Evolutionary conservation across 2,329 filamentous ascomycete species (phyloP).

Genomic region (Sodiomyces alkalinus): DNA sequence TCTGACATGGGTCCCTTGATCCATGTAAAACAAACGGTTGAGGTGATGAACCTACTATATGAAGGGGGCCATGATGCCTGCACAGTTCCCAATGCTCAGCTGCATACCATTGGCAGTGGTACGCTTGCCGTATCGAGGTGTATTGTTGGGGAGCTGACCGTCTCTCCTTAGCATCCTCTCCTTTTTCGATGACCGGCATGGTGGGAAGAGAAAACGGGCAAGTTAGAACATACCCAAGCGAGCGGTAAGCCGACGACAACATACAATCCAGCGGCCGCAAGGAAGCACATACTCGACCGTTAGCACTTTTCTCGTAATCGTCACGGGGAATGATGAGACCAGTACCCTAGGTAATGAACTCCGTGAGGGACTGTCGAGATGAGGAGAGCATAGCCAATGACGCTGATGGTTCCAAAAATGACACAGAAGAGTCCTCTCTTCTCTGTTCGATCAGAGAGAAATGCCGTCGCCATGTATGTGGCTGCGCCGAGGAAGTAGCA

Average conservation of each 20-base stretch:
- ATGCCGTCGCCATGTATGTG: slow-evolving; percentile 50
- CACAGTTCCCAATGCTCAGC: slow-evolving; percentile 46
- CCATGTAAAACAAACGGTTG: slow-evolving; percentile 53
- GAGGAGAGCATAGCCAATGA: slow-evolving; percentile 43
- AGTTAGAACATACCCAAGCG: slow-evolving; percentile 27
- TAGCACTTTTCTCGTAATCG: not conserved
- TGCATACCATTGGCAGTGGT: slow-evolving; percentile 46
- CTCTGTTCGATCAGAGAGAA: slow-evolving; percentile 50
- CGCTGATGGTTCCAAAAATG: slow-evolving; percentile 33
- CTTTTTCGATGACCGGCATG: too few species aligned
- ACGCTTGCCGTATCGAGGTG: slow-evolving; percentile 48
- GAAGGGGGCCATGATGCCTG: slow-evolving; percentile 48
- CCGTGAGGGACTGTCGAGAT: slow-evolving; percentile 30
- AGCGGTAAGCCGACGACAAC: slow-evolving; percentile 38
- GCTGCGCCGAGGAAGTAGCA: slow-evolving; percentile 52
- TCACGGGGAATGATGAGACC: not conserved
- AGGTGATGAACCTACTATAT: slow-evolving; percentile 56
- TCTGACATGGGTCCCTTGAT: slow-evolving; percentile 26
- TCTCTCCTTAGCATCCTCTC: slow-evolving; percentile 35
- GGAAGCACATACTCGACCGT: slow-evolving; percentile 34
- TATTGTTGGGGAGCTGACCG: slow-evolving; percentile 60
- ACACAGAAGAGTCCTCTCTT: slow-evolving; percentile 36
- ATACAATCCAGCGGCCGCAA: slow-evolving; percentile 63
- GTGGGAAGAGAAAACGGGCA: not conserved
- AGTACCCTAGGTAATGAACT: slow-evolving; percentile 23